phyloP scores from a whole-genome alignment of 305 asterid species.

The Solanum hybrid region DNA sequence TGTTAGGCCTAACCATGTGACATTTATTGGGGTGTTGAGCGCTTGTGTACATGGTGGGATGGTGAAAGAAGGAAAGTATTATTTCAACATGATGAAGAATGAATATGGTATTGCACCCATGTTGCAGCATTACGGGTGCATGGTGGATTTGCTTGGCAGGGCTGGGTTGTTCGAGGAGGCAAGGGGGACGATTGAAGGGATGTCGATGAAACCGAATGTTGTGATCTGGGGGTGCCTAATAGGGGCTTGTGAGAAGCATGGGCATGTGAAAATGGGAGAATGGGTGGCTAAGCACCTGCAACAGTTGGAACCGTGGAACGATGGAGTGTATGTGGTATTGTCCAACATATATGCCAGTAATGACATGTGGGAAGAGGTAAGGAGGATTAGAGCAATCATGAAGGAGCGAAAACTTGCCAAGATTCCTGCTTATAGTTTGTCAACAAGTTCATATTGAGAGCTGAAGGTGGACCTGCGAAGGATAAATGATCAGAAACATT shows the following conservation, averaged over 20 bases:
- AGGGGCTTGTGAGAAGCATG: constrained; percentile 86
- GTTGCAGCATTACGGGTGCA: constrained; percentile 77
- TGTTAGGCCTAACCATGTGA: constrained; percentile 58
- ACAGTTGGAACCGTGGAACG: constrained; percentile 68
- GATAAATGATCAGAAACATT: background rate
- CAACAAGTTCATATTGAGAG: constrained; percentile 13
- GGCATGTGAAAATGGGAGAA: constrained; percentile 64
- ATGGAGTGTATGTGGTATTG: constrained; percentile 66
- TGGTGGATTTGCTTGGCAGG: constrained; percentile 79
- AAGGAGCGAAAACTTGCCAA: constrained; percentile 46
- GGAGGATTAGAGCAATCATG: constrained; percentile 51
- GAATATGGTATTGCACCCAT: constrained; percentile 42
- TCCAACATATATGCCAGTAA: constrained; percentile 80
- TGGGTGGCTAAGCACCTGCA: constrained; percentile 64
- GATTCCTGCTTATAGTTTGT: constrained; percentile 64
- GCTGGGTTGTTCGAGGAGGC: constrained; percentile 74
- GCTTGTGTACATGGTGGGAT: constrained; percentile 88
- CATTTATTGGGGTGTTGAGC: constrained; percentile 66
- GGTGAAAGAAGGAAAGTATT: constrained; percentile 59
- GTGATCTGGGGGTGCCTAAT: constrained; percentile 81
- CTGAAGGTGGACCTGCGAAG: background rate
- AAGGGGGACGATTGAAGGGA: constrained; percentile 49
- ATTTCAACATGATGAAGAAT: constrained; percentile 53
- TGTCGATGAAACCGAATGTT: constrained; percentile 80
- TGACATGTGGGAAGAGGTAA: constrained; percentile 68